Base-by-base conservation (phyloP, 495 filamentous ascomycete species). In the Xylaria curta region DNA sequence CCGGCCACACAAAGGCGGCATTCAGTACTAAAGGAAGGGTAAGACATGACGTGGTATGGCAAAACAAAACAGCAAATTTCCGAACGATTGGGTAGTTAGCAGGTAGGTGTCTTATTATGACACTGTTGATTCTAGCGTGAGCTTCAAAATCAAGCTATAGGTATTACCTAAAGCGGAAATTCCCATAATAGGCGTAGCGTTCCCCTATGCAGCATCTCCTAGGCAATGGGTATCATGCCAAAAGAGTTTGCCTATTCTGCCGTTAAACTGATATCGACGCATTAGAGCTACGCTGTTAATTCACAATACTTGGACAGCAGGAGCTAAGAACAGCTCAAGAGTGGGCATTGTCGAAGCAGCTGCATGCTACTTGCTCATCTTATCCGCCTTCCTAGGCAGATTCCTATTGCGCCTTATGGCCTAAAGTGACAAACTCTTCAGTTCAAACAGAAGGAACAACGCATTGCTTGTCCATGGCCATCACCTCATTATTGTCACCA, bases 101-200 rank as follows among this genome's bases (percentile, higher is more conserved):
- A 31, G 28, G 0, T 46, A 8, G 4, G 7, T 38, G 36, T 38
- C 36, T 38, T 38, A 38, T 8, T 38, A 38, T 38, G 36, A 38
- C 6, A 38, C 36, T 47, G 4, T 8, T 47, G 15, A 19, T 47
- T 10, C 7, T 21, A 53, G 21, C 1, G 21, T 26, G 9, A 21
- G 49, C n/a, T 51, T 21, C 49, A 4, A 4, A 13, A 26, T 53
- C 21, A 53, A 12, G 4, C 53, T 56, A 26, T 56, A 31, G 28
- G 36, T 38, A 56, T 56, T 56, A 17, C 53, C 53, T 26, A 31
- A 56, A 56, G 21, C 24, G 53, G 53, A 56, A 56, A 56, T 56
- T 56, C 4, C 53, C 53, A 17, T 56, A 56, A 56, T 56, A 17
- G 53, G 53, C 26, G 53, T 56, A 56, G 53, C 53, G 53, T 56